Evolutionary conservation across 2,329 filamentous ascomycete species (phyloP), one percentile per base, ranked within the genome.

Genomic region (Pseudopyrenochaeta lycopersici): DNA sequence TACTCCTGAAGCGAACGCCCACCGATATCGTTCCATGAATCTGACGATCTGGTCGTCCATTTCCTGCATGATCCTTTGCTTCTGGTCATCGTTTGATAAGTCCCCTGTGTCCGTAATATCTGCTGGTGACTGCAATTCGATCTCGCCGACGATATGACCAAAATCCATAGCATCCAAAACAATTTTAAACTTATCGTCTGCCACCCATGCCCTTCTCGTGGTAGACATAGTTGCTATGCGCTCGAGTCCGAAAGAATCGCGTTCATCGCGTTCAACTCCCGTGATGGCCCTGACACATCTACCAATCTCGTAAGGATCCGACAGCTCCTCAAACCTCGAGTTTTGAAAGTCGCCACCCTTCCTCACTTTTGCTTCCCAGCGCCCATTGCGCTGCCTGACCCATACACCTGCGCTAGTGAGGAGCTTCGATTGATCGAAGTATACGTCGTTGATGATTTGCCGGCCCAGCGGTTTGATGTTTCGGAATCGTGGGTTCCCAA

Each of bases 111-210:
- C 29, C 7, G 12, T 12, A 21, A 35, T 43, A 33, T 10, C 51
- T 53, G 38, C 9, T 21, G 36, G 29, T 31, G 7, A 47, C 32
- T 76, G 67, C 41, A 76, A 52, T 50, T 73, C 70, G 12, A 76
- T 67, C 58, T 76, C 72, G 10, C 70, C 72, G n/a, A 75, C 71
- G 20, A 39, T 38, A 47, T 74, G 71, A 7, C 69, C 69, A 60
- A 75, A 76, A 41, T 58, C 52, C 40, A 52, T 55, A 5, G 39
- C 29, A 31, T 54, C 55, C 20, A 55, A 29, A 36, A 58, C 52
- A 33, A 58, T 55, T 36, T 33, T 52, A 31, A 58, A 58, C 29
- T 40, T 45, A 11, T 56, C 48, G 49, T 75, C 62, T 3, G 66
- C 67, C 7, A 65, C 43, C 60, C 66, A 72, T 17, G 54, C 56